Evolutionary conservation across 1,284 basidiomycete species (phyloP).

Genomic region (Rhodotorula sp.): DNA sequence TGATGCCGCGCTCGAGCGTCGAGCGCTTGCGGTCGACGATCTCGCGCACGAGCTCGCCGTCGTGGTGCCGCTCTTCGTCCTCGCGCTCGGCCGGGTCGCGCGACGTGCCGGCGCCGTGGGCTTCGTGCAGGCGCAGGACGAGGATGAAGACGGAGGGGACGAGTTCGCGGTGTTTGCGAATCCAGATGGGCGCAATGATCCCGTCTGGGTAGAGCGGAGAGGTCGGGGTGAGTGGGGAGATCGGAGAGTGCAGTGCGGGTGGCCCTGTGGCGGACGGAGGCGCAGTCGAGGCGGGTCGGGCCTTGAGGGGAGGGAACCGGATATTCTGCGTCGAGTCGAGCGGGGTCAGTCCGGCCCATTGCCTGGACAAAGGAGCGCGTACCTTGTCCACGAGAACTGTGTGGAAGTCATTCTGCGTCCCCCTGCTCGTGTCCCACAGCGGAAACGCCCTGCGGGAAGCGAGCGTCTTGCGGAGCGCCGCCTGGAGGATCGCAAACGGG

Average conservation of each 20-base stretch:
- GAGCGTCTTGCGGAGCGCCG: conserved; percentile 61
- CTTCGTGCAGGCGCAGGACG: conserved; percentile 77
- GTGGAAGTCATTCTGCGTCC: conserved; percentile 67
- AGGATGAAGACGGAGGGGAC: conserved; percentile 90
- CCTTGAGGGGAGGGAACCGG: conserved; percentile 83
- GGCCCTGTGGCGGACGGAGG: neutral
- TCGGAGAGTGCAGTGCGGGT: conserved; percentile 68
- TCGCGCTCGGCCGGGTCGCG: conserved; percentile 53
- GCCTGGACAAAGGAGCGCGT: neutral
- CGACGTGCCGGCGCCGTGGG: conserved; percentile 24
- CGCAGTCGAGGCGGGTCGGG: conserved; percentile 55
- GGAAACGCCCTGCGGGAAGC: conserved; percentile 58
- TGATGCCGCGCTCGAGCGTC: conserved; percentile 82
- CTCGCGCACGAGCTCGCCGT: conserved; percentile 73
- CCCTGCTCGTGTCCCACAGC: conserved; percentile 52
- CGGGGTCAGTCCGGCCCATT: neutral
- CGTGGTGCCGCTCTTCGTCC: conserved; percentile 68
- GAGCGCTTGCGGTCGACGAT: conserved; percentile 75
- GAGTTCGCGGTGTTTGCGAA: conserved; percentile 87
- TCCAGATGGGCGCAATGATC: conserved; percentile 93
- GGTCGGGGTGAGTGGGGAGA: conserved; percentile 82
- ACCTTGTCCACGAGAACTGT: conserved; percentile 77
- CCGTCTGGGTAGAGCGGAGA: conserved; percentile 93
- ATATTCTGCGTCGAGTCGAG: conserved; percentile 56
- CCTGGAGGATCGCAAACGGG: conserved; percentile 59